phyloP scores from a whole-genome alignment of 768 basidiomycete genomes.

The Lactarius sp. region DNA sequence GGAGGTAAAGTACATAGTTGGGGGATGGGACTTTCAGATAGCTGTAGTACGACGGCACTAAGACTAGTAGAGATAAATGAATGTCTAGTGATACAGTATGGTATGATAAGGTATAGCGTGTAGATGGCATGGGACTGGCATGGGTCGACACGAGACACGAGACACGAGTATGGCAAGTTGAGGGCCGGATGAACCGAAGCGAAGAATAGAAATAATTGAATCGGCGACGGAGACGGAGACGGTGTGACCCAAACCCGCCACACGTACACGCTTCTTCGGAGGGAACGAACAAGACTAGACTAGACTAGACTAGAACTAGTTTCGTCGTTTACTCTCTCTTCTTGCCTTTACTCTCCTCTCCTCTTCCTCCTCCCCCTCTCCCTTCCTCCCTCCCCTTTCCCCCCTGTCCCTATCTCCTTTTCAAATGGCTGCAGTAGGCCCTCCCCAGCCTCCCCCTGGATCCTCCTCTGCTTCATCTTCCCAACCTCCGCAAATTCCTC shows the following conservation, averaged over 20 bases:
- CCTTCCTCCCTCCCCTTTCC: not conserved
- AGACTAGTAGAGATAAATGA: not conserved
- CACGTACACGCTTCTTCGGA: not conserved
- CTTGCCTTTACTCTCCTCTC: not conserved
- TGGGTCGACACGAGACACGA: too few relatives aligned
- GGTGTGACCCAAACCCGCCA: not conserved
- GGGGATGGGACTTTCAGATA: slow-evolving; percentile 86
- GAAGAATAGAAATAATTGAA: slow-evolving; percentile 17
- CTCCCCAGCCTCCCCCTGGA: slow-evolving; percentile 12
- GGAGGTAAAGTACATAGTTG: slow-evolving; percentile 74
- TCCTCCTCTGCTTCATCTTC: slow-evolving; percentile 18
- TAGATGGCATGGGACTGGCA: not conserved
- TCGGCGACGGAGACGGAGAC: slow-evolving; percentile 5
- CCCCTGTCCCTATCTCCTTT: not conserved
- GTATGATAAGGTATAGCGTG: too few relatives aligned
- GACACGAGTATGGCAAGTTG: too few relatives aligned
- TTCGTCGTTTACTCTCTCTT: not conserved
- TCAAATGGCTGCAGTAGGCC: slow-evolving; percentile 21
- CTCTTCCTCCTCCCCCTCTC: not conserved
- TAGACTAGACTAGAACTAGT: not conserved
- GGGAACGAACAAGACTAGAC: not conserved
- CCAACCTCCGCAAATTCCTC: slow-evolving; percentile 20
- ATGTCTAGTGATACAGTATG: too few relatives aligned
- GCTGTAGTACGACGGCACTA: slow-evolving; percentile 75
- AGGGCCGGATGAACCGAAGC: not conserved